Evolutionary conservation across 768 basidiomycete genomes (phyloP).

Genomic region (Paxillus rubicundulus): DNA sequence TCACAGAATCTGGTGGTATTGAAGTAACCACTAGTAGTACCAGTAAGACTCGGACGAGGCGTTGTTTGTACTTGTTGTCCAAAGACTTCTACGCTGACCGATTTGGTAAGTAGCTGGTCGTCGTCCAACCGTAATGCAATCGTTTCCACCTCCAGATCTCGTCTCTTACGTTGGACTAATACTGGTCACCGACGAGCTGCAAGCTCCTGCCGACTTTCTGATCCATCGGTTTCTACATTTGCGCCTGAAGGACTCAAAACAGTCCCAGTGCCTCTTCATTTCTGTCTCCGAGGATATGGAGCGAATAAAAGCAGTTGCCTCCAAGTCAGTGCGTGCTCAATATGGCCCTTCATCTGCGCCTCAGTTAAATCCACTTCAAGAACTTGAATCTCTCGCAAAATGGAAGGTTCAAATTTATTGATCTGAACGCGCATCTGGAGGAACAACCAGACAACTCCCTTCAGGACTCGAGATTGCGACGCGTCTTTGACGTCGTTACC

Average conservation of each 20-base stretch:
- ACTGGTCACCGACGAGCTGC: conserved; percentile 68
- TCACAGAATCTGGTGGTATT: no score
- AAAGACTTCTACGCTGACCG: conserved; percentile 15
- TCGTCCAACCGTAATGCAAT: conserved; percentile 32
- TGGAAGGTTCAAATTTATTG: conserved; percentile 51
- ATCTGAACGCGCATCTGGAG: conserved; percentile 42
- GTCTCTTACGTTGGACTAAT: conserved; percentile 49
- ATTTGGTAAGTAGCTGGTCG: conserved; percentile 18
- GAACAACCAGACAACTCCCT: conserved; percentile 6
- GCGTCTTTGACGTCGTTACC: conserved; percentile 38
- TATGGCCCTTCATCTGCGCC: background rate
- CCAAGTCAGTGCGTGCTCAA: conserved; percentile 54
- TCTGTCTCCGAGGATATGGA: conserved; percentile 55
- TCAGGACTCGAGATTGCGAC: conserved; percentile 22
- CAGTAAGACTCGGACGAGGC: no score
- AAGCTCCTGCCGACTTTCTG: conserved; percentile 71
- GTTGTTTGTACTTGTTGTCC: conserved; percentile 19
- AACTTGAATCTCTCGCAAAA: conserved; percentile 35
- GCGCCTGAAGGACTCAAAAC: conserved; percentile 47
- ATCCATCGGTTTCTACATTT: conserved; percentile 52
- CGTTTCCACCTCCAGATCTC: conserved; percentile 53
- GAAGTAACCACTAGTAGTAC: no score
- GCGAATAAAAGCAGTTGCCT: conserved; percentile 62
- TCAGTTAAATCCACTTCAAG: conserved; percentile 21
- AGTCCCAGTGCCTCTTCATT: conserved; percentile 46